Evolutionary conservation across 192 early-diverging fungal genomes (phyloP).

Genomic region (Phlyctochytrium arcticum): DNA sequence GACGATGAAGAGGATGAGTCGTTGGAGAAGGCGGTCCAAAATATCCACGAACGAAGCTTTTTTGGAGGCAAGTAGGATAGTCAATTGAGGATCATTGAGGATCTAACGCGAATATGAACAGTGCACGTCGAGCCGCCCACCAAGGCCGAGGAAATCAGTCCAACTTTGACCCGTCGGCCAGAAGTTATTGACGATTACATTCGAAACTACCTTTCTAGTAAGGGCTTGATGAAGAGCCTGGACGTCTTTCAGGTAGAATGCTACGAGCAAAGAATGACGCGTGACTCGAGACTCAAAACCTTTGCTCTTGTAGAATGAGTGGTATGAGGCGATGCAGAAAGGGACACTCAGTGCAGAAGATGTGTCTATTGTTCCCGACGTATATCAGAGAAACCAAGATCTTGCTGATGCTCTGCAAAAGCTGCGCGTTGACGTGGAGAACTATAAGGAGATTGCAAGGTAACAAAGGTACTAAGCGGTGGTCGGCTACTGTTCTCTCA

Average conservation of each 20-base stretch:
- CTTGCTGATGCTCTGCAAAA: conserved; percentile 47
- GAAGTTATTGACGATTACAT: conserved; percentile 61
- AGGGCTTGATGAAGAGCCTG: conserved; percentile 46
- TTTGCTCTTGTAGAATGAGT: conserved; percentile 43
- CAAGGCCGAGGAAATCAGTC: conserved; percentile 26
- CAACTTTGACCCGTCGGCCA: conserved; percentile 38
- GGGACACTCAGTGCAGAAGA: conserved; percentile 44
- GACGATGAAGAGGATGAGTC: conserved; percentile 49
- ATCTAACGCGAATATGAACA: conserved; percentile 5
- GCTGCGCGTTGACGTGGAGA: conserved; percentile 45
- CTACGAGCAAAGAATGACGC: too few relatives aligned
- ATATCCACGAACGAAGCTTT: conserved; percentile 40
- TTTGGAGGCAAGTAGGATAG: conserved; percentile 28
- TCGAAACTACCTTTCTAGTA: conserved; percentile 49
- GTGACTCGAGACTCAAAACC: background rate
- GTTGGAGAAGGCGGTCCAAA: conserved; percentile 44
- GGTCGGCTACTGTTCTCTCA: too few relatives aligned
- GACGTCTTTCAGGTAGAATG: conserved; percentile 51
- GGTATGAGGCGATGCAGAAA: conserved; percentile 54
- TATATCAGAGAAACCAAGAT: conserved; percentile 51
- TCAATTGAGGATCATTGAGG: background rate
- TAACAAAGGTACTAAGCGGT: too few relatives aligned
- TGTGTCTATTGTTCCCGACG: conserved; percentile 47
- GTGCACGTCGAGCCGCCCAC: conserved; percentile 11
- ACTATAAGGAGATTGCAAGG: conserved; percentile 57